Base-by-base conservation (phyloP, 179 eudicot genomes). In the Silene vulgaris region DNA sequence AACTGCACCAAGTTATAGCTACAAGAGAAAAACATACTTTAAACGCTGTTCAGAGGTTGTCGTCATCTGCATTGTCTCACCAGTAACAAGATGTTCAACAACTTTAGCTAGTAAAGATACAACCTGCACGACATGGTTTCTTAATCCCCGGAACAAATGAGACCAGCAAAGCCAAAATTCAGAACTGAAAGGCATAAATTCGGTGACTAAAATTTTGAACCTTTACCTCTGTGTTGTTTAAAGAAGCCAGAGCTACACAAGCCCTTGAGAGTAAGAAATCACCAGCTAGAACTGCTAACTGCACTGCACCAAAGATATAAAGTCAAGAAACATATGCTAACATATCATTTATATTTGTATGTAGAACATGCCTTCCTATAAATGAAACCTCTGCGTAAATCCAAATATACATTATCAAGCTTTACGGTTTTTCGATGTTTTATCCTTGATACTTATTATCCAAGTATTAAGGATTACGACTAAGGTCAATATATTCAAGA, bases 21-120 rank as follows among this genome's bases (percentile, higher is more conserved):
- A 23, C 62, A 76, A 64, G 45, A 67, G 45, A 76, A 75, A 35
- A 50, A 64, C 84, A 82, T 82, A 92, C 99, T 92, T 89, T 80
- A 91, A 82, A 70, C 96, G 93, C 80, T 92, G 89, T 67, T 90
- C 99, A 68, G 90, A 84, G 76, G 96, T 79, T 19, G 91, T 79
- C 8, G 90, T 89, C 97, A 95, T 92, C 82, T 95, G 99, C 99
- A 95, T 95, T 74, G 97, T 95, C 83, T 95, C 99, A 26, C 99
- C 99, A 26, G 92, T 92, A 78, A 95, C 99, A 77, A 95, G 97
- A 88, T 95, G 91, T 79, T 90, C 96, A 60, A 95, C 96, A 56
- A 87, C 97, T 74, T 82, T 86, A 37, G 99, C 99, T 72, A 95
- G 72, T 75, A 95, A 86, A 8, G 97, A 84, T 40, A 95, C 99